Conservation (phyloP, 805 yeast species). For the Kodamaea kakaduensis region DNA sequence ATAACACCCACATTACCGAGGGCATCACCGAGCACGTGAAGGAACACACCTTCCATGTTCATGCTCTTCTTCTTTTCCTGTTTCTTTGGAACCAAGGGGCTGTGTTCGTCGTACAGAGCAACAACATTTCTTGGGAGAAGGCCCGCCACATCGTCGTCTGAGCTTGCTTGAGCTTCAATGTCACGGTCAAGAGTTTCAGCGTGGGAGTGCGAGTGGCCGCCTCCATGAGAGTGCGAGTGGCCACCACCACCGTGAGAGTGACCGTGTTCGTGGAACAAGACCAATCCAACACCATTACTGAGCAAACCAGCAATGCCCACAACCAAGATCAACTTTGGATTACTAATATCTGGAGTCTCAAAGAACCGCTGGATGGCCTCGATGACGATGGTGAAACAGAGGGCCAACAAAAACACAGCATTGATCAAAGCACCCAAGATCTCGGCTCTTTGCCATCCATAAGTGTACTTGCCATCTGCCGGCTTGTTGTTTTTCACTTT, state of each 20-base stretch:
- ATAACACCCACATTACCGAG: conserved; percentile 94
- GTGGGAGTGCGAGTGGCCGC: conserved; percentile 2
- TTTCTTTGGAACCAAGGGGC: conserved; percentile 28
- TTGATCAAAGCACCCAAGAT: conserved; percentile 91
- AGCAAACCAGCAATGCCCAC: conserved; percentile 83
- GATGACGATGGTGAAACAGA: conserved; percentile 85
- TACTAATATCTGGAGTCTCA: conserved; percentile 71
- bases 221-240: conserved; percentile 30
- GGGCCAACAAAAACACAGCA: conserved; percentile 87
- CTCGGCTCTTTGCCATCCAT: conserved; percentile 98
- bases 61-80: conserved; percentile 50
- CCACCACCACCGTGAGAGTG: conserved; percentile 51
- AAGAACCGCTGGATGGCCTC: conserved; percentile 91
- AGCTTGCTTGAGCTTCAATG: conserved; percentile 13
- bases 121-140: conserved; percentile 48
- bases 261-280: conserved; percentile 78
- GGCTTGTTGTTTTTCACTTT: conserved; percentile 75
- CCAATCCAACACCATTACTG: conserved; percentile 79
- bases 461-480: conserved; percentile 87
- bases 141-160: conserved; percentile 30
- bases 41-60: conserved; percentile 95
- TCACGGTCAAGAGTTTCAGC: conserved; percentile 6
- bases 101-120: conserved; percentile 35
- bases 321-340: conserved; percentile 74
- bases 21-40: conserved; percentile 95